Evolutionary conservation across 208 protist genomes (phyloP), one percentile per base, ranked within the genome.

Genomic region (Angomonas deanei): DNA sequence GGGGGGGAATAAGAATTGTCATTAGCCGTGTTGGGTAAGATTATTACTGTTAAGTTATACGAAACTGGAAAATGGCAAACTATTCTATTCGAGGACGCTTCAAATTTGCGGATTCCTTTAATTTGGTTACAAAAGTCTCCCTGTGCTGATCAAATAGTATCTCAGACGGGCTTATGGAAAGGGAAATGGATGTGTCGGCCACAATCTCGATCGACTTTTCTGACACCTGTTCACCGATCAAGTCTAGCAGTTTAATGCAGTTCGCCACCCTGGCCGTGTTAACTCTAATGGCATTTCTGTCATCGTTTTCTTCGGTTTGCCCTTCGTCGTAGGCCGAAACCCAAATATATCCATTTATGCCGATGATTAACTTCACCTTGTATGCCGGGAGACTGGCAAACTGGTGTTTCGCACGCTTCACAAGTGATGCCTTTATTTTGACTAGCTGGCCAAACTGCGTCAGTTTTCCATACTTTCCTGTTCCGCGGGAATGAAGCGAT

Each of bases 401-500:
- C 36, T 96, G 91, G 36, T 91, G 85, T 52, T 90, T 86, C 0
- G 76, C 80, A 2, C 88, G 80, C 47, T 80, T 91, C 33, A 96
- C 75, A 1, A 93, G 58, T 5, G 81, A 83, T 27, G 91, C 81
- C 1, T 72, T 73, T 13, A 94, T 82, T 10, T 39, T 71, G 0
- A 94, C 76, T 15, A 94, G 65, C 2, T 80, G 49, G n/a, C 91
- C 91, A 11, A 78, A 32, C 0, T 61, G 59, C 3, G 58, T 65
- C 2, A 96, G 54, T 15, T 76, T 86, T 21, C 91, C 91, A 63
- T 94, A 92, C 66, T 92, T 96, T 32, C 92, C 88, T 0, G 74
- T 82, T 21, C 76, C 80, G 23, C 93, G 76, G 0, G 97, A 99
- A 68, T 99, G 98, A 11, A 99, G 71, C 0, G 84, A 94, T 15